Percentiles rank a stretch among this genome's conserved stretches.
Evolutionary conservation across 345 rosid species (phyloP).

Genomic region (Erucastrum elatum): DNA sequence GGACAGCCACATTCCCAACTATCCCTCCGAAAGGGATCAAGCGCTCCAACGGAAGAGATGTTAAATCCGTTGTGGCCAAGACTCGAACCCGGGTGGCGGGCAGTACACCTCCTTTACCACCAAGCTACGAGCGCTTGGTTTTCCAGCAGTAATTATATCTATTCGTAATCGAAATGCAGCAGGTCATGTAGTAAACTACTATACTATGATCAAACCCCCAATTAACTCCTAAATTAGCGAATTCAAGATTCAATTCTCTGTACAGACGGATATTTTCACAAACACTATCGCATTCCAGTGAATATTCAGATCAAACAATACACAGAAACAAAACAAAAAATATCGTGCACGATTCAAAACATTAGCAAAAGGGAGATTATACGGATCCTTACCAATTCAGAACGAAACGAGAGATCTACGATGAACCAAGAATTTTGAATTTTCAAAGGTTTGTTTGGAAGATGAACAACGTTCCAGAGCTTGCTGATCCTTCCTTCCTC

Average conservation of each 20-base stretch:
- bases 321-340: not conserved
- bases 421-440: not conserved
- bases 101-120: no score
- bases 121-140: no score
- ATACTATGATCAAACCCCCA: not conserved
- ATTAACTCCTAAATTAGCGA: not conserved
- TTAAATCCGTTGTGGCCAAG: no score
- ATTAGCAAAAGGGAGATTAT: not conserved
- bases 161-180: not conserved
- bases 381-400: slow-evolving; percentile 7
- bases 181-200: not conserved
- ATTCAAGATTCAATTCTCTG: not conserved
- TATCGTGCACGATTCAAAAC: not conserved
- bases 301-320: not conserved
- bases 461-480: slow-evolving; percentile 16
- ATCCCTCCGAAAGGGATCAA: no score
- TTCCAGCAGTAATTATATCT: no score
- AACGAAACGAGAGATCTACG: slow-evolving; percentile 11
- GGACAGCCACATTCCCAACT: no score
- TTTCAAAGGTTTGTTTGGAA: not conserved
- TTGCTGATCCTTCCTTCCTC: not conserved
- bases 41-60: no score
- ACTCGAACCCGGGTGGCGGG: no score
- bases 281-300: not conserved
- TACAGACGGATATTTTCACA: not conserved